Evolutionary conservation across 208 protist species (phyloP), one percentile per base, ranked within the genome.

Genomic region (Wallacemonas rigidus): DNA sequence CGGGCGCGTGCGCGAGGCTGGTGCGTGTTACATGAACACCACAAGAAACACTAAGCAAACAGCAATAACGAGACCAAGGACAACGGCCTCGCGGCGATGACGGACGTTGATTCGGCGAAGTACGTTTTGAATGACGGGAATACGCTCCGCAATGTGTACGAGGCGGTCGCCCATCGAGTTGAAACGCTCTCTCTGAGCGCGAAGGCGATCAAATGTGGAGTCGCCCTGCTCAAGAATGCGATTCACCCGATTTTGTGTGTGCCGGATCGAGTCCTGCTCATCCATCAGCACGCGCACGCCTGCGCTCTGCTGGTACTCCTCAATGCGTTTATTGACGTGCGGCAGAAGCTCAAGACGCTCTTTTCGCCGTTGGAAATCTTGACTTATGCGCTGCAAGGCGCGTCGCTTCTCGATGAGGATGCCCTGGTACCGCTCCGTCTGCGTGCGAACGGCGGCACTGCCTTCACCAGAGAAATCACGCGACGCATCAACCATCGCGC

Each of bases 121-220:
- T 62, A 94, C 74, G 35, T 81, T 80, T 54, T 92, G 77, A n/a
- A 97, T 77, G 26, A 95, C 62, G 2, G 92, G 92, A 14, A 95
- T 80, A 39, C 86, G 88, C 76, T 92, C 79, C 17, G 85, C 81
- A 58, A 97, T 86, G 47, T 84, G 71, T 47, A 91, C 43, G 9
- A 92, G 68, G 26, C 77, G 67, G 62, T 90, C 87, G 11, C 72
- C 77, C 48, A 93, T 86, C 3, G 65, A 67, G n/a, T 64, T 58
- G 61, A 97, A 95, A 1, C 71, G 76, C 55, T 94, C 86, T 7
- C 90, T 83, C 78, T 97, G 92, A 67, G 55, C 53, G 2, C 79
- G 86, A 70, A 96, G 71, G 36, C 76, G 77, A 12, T 80, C 81
- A 7, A 85, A 87, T 26, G 87, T 86, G 12, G 64, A 58, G n/a